These are phyloP conservation scores for Amesomyces nigricolor DNA, from an alignment of 2,329 filamentous ascomycete species.

Conservation along the genomic window DNA sequence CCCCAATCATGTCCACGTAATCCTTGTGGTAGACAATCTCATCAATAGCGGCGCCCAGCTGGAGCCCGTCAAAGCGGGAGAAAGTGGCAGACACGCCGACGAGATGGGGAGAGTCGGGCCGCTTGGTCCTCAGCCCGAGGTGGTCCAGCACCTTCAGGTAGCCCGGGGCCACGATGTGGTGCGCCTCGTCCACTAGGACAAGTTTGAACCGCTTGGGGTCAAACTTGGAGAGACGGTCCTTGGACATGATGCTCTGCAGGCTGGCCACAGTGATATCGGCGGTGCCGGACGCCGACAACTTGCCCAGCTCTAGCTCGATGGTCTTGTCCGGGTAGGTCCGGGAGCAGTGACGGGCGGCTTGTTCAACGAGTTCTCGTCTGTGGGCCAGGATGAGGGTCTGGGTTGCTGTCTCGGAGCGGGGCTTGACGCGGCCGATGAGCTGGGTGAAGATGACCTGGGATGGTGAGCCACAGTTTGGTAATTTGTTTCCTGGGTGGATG, in stretches of 20 bases:
- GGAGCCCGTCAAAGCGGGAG: conserved; percentile 74
- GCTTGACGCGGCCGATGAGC: conserved; percentile 70
- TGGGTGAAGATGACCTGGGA: conserved; percentile 80
- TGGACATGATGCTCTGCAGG: conserved; percentile 74
- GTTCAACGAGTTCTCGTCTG: conserved; percentile 86
- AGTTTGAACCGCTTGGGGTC: conserved; percentile 78
- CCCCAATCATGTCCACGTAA: conserved; percentile 64
- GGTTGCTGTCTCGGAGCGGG: conserved; percentile 51
- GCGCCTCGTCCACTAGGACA: conserved; percentile 89
- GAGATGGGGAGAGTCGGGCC: conserved; percentile 54
- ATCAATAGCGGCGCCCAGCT: conserved; percentile 78
- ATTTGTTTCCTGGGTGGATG: neutral
- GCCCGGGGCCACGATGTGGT: conserved; percentile 83
- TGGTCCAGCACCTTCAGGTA: conserved; percentile 74
- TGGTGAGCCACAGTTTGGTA: neutral
- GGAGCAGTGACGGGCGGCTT: conserved; percentile 80
- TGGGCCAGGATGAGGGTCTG: conserved; percentile 91
- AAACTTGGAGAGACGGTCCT: conserved; percentile 74
- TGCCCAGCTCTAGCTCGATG: conserved; percentile 90
- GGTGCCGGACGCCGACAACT: conserved; percentile 64
- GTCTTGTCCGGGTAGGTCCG: conserved; percentile 72
- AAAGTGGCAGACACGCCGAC: conserved; percentile 81
- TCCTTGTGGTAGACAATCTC: conserved; percentile 92
- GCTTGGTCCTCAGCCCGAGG: conserved; percentile 58
- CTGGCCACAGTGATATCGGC: conserved; percentile 95